phyloP scores from a whole-genome alignment of 495 filamentous ascomycete genomes.

The Penicillium simplicissimum region DNA sequence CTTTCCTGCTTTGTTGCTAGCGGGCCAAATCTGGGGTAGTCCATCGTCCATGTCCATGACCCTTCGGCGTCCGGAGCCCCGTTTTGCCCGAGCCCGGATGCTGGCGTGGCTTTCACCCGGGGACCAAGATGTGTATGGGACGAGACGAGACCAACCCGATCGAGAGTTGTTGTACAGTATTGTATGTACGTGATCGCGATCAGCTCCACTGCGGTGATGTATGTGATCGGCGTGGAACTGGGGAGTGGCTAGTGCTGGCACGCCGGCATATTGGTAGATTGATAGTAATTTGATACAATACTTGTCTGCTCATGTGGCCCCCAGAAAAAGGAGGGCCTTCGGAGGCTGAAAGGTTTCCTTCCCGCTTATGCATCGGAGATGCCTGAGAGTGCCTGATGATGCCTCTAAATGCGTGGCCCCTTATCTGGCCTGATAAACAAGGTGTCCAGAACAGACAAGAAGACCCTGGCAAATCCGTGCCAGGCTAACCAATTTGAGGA shows the following conservation, averaged over 20 bases:
- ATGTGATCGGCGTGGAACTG: not conserved
- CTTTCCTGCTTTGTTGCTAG: not conserved
- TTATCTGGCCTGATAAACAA: not conserved
- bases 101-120: constrained; percentile 8
- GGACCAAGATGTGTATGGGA: not conserved
- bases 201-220: not conserved
- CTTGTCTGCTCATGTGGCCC: no score
- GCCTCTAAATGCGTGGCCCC: not conserved
- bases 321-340: not conserved
- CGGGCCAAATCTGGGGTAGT: constrained; percentile 25
- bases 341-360: not conserved
- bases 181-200: not conserved
- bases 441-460: not conserved
- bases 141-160: not conserved
- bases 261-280: not conserved
- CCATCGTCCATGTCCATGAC: not conserved
- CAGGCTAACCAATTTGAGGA: not conserved
- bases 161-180: not conserved
- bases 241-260: not conserved
- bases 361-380: not conserved
- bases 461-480: not conserved
- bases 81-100: constrained; percentile 23
- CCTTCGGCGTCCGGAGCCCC: constrained; percentile 25
- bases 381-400: not conserved
- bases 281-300: no score